Base-by-base conservation (phyloP, 2,329 filamentous ascomycete species). In the Stemphylium beticola region DNA sequence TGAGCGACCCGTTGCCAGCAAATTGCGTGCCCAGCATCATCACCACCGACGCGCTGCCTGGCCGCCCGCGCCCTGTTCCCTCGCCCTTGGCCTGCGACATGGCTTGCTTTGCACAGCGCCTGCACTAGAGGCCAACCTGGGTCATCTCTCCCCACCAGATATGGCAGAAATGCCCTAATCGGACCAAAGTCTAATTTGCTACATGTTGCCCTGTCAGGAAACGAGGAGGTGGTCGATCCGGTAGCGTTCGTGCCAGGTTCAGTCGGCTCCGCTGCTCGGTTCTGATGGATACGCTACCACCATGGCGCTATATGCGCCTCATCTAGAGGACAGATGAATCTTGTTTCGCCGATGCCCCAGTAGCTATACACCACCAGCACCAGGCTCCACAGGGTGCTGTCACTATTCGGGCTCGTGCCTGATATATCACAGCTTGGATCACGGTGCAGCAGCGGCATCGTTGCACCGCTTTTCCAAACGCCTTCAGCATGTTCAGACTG, bases 211-310 rank as follows among this genome's bases (percentile, higher is more conserved):
- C 51, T 44, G 51, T 44, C 44, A 49, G 38, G 51, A 42, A 39
- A 49, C 51, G 44, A 39, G 17, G 34, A 11, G 18, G 36, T 48
- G 45, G 45, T 15, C 45, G 60, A 66, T 58, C 61, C 42, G 57
- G 59, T 57, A 57, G 54, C 56, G 60, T 65, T 65, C 60, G 60
- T 61, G 46, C 58, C 58, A 64, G 57, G 60, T 64, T 64, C 59
- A 48, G 58, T 60, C 51, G 60, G 58, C 61, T 63, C 61, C 61
- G 59, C 61, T 52, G 43, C 46, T 59, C 53, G 59, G 50, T 50
- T 52, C 41, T 47, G 49, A 53, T 49, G 53, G 58, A 48, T 49
- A 55, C 52, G 52, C 46, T 55, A 55, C 36, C 36, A 38, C 32
- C 32, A 50, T 50, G 31, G 48, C 51, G 51, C 51, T 55, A 53